Conservation (phyloP, 768 basidiomycete species). For the Rhodotorula taiwanensis region DNA sequence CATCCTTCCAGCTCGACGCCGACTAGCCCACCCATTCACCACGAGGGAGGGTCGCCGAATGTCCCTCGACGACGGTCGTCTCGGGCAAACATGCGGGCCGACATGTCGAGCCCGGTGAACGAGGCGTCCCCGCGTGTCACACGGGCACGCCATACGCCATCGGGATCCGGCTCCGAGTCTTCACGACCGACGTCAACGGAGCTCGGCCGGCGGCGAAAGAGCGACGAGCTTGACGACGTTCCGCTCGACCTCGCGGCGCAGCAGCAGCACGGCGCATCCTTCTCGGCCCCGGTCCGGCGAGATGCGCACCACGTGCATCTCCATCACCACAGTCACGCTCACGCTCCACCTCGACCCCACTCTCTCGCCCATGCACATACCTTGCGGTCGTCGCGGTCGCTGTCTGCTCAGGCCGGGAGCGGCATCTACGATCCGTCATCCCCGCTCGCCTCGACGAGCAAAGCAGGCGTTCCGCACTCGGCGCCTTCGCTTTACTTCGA, state of each 20-base stretch:
- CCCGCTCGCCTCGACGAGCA: constrained; percentile 1
- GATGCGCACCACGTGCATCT: constrained; percentile 12
- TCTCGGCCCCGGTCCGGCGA: background rate
- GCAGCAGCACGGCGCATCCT: background rate
- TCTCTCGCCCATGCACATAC: constrained; percentile 35
- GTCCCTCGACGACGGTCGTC: constrained; percentile 2
- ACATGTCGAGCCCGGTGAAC: constrained; percentile 31
- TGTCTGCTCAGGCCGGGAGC: constrained; percentile 14
- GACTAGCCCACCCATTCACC: constrained; percentile 5
- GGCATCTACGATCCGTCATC: background rate
- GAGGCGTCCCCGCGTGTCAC: constrained; percentile 14
- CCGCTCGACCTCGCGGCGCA: constrained; percentile 8
- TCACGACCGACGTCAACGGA: constrained; percentile 5
- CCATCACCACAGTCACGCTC: background rate
- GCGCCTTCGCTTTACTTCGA: constrained; percentile 3
- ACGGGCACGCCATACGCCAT: constrained; percentile 4
- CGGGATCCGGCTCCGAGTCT: constrained; percentile 3
- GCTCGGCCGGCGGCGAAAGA: constrained; percentile 29
- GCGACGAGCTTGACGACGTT: constrained; percentile 36
- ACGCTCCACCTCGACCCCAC: constrained; percentile 10
- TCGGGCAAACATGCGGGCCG: constrained; percentile 2
- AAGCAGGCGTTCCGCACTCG: background rate
- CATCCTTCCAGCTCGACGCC: constrained; percentile 29
- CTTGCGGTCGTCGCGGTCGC: constrained; percentile 26
- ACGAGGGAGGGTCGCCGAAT: background rate